Evolutionary conservation across 805 yeast species (phyloP), one percentile per base, ranked within the genome.

Genomic region (Candida maris): DNA sequence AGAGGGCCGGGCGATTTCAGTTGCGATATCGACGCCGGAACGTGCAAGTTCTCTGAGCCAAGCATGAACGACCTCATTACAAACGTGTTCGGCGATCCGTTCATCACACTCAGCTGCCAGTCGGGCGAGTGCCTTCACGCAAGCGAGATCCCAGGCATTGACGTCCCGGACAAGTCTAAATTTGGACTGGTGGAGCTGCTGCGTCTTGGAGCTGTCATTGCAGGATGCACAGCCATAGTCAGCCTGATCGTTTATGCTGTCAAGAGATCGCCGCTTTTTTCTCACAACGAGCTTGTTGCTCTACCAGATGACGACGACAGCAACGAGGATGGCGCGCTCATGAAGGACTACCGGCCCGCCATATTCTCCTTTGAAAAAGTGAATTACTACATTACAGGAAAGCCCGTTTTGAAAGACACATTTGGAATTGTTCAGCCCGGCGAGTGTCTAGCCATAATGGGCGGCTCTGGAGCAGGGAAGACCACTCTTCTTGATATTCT

Each of bases 401-500:
- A 65, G 17, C 62, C 61, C 13, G 79, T 93, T 4, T 68, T 93
- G 40, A 68, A 73, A 9, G 67, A 72, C 19, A 71, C 86, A 0
- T 78, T 75, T 48, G 98, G 98, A 7, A 49, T 77, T 10, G 95
- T 81, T 3, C 76, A 77, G 34, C 95, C 97, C 2, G 83, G 96
- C 25, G 88, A 88, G 56, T 83, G 95, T 43, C 59, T 88, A 56
- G 97, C 98, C 1, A 87, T 93, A 27, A 86, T 93, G 95, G 98
- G 98, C 29, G 97, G 97, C 1, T 89, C 97, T 0, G 98, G 98
- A 33, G 97, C 98, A 10, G 98, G 98, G 35, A 93, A 93, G 57
- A 91, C 98, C 1, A 91, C 98, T 0, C 64, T 93, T 28, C 65
- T 93, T 34, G 98, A 93, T 55, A 88, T 93, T 41, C 65, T 93